Percentiles rank a stretch among this genome's conserved stretches.
Conservation (phyloP, 139 green algal genomes). For the Chlorella sp. region DNA sequence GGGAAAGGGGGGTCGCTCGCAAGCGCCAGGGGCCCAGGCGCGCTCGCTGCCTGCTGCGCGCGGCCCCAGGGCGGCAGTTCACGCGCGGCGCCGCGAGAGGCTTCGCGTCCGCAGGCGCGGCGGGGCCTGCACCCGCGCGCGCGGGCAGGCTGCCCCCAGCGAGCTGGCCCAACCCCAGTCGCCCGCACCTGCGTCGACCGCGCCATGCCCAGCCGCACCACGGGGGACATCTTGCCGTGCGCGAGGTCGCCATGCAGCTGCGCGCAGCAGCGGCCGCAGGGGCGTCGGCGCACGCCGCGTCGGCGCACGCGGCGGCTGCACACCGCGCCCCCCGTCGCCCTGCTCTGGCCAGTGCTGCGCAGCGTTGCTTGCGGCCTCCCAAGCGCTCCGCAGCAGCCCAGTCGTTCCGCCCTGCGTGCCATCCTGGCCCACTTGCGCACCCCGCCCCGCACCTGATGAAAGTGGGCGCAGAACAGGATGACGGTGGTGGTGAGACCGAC, state of each 20-base stretch:
- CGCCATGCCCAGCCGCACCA: constrained; percentile 79
- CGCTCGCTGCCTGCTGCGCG: not conserved
- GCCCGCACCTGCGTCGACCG: constrained; percentile 22
- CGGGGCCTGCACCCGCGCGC: not conserved
- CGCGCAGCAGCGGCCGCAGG: too few species aligned
- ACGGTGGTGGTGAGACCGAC: constrained; percentile 86
- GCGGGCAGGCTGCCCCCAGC: too few species aligned
- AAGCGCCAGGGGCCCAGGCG: not conserved
- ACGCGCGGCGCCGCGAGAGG: not conserved
- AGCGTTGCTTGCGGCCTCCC: too few species aligned
- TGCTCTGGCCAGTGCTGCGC: too few species aligned
- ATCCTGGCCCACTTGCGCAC: too few species aligned
- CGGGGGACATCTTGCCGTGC: constrained; percentile 83
- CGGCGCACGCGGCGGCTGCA: too few species aligned
- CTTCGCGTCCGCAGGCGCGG: too few species aligned
- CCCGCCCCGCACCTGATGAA: constrained; percentile 89
- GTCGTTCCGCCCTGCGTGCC: too few species aligned
- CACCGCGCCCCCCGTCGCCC: too few species aligned
- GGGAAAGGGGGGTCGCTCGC: too few species aligned
- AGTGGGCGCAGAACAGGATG: constrained; percentile 97
- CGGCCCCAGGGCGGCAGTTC: not conserved
- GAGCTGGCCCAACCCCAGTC: not conserved
- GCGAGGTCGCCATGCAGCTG: constrained; percentile 80
- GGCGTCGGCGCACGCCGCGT: too few species aligned
- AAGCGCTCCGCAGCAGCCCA: too few species aligned